phyloP scores from a whole-genome alignment of 2,329 filamentous ascomycete genomes.

The Epichloe elymi region DNA sequence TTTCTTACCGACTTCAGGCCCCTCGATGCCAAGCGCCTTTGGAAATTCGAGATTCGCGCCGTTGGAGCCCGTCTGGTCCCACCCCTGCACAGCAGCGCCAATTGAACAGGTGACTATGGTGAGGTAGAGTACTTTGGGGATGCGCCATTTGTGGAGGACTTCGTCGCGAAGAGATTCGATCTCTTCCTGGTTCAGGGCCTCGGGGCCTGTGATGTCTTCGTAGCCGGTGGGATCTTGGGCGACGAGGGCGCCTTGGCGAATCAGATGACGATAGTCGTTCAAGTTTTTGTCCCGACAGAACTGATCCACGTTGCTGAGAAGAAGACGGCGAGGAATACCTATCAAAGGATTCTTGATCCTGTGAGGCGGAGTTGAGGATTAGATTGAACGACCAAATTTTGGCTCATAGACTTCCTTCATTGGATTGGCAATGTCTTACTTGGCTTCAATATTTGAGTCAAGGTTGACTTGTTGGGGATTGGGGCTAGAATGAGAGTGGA shows the following conservation, averaged over 20 bases:
- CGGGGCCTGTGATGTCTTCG: slow-evolving; percentile 43
- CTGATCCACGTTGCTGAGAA: slow-evolving; percentile 42
- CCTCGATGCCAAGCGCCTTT: slow-evolving; percentile 31
- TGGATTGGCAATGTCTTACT: slow-evolving; percentile 18
- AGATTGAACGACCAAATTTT: background rate
- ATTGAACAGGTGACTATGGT: slow-evolving; percentile 57
- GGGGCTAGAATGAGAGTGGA: slow-evolving; percentile 14
- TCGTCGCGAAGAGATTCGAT: slow-evolving; percentile 48
- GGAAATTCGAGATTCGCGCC: slow-evolving; percentile 52
- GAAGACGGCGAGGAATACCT: slow-evolving; percentile 36
- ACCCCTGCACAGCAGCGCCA: slow-evolving; percentile 56
- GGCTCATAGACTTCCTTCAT: background rate
- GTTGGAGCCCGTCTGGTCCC: slow-evolving; percentile 54
- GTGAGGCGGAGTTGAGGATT: slow-evolving; percentile 7
- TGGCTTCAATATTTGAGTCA: slow-evolving; percentile 32
- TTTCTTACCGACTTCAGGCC: slow-evolving; percentile 21
- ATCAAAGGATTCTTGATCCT: slow-evolving; percentile 36
- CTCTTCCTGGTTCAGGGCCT: slow-evolving; percentile 46
- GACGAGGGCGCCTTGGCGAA: slow-evolving; percentile 59
- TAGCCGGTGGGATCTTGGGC: slow-evolving; percentile 55
- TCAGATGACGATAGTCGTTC: slow-evolving; percentile 40
- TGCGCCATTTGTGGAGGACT: slow-evolving; percentile 53
- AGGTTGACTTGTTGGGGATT: slow-evolving; percentile 26
- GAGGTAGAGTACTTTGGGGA: slow-evolving; percentile 48
- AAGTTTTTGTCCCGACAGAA: slow-evolving; percentile 50